Percentiles rank a stretch among this genome's conserved stretches.
These are phyloP conservation scores for Podaxis sp. DNA, from an alignment of 768 basidiomycete genomes.

Conservation along the genomic window DNA sequence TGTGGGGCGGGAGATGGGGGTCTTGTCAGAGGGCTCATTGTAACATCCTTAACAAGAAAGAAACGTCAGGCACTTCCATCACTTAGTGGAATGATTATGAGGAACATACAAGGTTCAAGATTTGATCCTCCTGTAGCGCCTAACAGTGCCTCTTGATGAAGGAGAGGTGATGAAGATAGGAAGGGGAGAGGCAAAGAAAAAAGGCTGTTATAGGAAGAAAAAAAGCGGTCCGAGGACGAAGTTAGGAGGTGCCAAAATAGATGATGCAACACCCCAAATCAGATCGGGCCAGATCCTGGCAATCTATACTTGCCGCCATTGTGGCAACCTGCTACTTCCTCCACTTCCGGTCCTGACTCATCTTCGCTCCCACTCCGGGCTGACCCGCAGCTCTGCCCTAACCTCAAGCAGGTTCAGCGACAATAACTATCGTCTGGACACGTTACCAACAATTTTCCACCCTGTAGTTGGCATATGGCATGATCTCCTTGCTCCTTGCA, in stretches of 20 bases:
- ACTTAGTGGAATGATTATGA: not conserved
- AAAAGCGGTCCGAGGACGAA: not conserved
- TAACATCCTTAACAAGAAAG: not conserved
- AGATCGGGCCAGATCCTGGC: not conserved
- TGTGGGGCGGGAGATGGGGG: constrained; percentile 1
- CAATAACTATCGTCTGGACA: not conserved
- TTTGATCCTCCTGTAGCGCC: not conserved
- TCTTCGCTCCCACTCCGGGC: not conserved
- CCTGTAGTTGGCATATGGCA: not conserved
- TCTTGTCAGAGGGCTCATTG: constrained; percentile 3
- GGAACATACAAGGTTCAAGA: not conserved
- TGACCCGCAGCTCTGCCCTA: not conserved
- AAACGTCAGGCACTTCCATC: not conserved
- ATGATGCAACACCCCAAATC: not conserved
- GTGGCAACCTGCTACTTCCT: not conserved
- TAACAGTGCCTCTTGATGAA: not conserved
- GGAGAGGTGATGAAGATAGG: not conserved
- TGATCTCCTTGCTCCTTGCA: too few relatives aligned
- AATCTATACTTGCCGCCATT: not conserved
- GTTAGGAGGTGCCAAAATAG: not conserved
- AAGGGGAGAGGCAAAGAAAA: not conserved
- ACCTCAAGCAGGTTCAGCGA: not conserved
- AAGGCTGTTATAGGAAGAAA: not conserved
- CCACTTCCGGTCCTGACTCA: not conserved
- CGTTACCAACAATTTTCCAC: not conserved